phyloP scores from a whole-genome alignment of 306 rosid genomes.

The Leucaena leucocephala region DNA sequence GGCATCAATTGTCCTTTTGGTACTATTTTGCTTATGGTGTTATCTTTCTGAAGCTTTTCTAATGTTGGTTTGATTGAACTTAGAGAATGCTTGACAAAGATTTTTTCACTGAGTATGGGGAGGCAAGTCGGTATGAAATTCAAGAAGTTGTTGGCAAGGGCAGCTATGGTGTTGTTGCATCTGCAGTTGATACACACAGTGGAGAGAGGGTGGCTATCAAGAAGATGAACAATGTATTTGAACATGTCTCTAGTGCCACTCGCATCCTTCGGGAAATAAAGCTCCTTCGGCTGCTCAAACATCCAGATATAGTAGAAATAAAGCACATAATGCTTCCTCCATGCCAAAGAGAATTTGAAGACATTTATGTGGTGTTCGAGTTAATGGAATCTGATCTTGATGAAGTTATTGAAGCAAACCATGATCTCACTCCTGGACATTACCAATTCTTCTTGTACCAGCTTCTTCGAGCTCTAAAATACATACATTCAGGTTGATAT shows the following conservation, averaged over 20 bases:
- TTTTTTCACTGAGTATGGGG: slow-evolving; percentile 75
- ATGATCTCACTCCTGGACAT: slow-evolving; percentile 67
- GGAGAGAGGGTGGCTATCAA: slow-evolving; percentile 73
- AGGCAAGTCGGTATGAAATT: slow-evolving; percentile 69
- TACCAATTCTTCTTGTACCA: slow-evolving; percentile 68
- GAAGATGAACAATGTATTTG: slow-evolving; percentile 67
- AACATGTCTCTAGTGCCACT: slow-evolving; percentile 68
- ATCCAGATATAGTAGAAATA: slow-evolving; percentile 72
- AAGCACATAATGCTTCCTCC: slow-evolving; percentile 77
- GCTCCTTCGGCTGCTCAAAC: slow-evolving; percentile 69
- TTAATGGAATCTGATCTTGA: slow-evolving; percentile 77
- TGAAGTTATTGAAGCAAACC: slow-evolving; percentile 62
- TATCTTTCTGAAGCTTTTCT: slow-evolving; percentile 30
- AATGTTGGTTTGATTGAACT: slow-evolving; percentile 33
- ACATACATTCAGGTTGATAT: slow-evolving; percentile 61
- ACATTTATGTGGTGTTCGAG: slow-evolving; percentile 70
- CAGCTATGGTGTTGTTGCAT: slow-evolving; percentile 78
- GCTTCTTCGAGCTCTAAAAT: slow-evolving; percentile 73
- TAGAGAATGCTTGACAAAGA: slow-evolving; percentile 70
- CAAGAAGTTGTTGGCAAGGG: slow-evolving; percentile 71
- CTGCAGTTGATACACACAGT: slow-evolving; percentile 67
- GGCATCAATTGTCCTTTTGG: background rate
- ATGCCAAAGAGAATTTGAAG: slow-evolving; percentile 64
- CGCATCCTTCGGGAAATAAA: slow-evolving; percentile 68
- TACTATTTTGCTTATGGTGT: background rate